Conservation (phyloP, 805 yeast genomes). For the Kuraishia capsulata region DNA sequence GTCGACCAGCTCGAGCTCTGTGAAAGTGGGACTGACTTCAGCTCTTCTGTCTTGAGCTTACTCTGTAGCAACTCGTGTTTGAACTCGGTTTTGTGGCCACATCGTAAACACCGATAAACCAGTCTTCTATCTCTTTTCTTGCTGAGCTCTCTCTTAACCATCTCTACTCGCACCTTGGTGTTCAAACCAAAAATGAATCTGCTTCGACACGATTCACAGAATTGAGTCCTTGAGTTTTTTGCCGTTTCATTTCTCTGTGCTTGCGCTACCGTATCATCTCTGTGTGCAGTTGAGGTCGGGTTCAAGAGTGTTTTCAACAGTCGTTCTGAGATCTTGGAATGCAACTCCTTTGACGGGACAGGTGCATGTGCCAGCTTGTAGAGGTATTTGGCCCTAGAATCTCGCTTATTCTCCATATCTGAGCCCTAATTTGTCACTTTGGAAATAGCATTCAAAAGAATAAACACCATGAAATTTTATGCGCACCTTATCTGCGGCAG, state of each 20-base stretch:
- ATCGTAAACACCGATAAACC: constrained; percentile 13
- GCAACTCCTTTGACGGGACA: not conserved
- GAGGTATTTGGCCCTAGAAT: constrained; percentile 8
- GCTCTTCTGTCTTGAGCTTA: not conserved
- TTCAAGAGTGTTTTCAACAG: not conserved
- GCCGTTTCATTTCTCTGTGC: not conserved
- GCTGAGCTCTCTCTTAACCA: not conserved
- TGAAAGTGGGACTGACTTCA: not conserved
- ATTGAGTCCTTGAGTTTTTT: not conserved
- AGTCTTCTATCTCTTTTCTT: constrained; percentile 6
- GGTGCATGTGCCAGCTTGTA: constrained; percentile 11
- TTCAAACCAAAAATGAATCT: not conserved
- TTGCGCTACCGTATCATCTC: not conserved
- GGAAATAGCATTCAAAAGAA: no score
- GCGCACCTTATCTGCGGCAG: no score
- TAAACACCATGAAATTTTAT: no score
- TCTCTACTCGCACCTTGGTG: constrained; percentile 1
- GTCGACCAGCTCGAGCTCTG: constrained; percentile 5
- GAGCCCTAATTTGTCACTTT: no score
- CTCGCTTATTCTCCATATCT: constrained; percentile 3
- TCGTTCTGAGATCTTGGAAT: not conserved
- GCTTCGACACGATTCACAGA: not conserved
- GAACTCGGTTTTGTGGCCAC: constrained; percentile 5
- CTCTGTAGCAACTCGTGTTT: not conserved
- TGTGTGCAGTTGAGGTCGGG: not conserved